phyloP scores from a whole-genome alignment of 2,329 filamentous ascomycete genomes.

The Ophiostoma novo-ulmi region DNA sequence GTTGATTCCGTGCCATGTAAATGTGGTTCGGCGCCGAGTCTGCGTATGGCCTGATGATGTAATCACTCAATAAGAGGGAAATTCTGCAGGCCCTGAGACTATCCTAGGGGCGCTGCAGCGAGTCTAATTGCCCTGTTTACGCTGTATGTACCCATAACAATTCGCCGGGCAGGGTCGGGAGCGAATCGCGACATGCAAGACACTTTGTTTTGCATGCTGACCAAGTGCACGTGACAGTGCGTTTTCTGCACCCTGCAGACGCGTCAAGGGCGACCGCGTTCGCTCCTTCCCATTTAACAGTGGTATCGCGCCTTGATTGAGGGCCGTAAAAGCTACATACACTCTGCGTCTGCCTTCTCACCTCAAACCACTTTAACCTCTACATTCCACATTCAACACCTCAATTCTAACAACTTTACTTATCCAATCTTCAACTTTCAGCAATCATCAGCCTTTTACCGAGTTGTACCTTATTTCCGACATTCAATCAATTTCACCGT shows the following conservation, averaged over 20 bases:
- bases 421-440: background rate
- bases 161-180: slow-evolving; percentile 22
- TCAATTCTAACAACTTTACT: background rate
- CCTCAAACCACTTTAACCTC: background rate
- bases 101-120: background rate
- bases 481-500: background rate
- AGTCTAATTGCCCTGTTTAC: background rate
- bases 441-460: background rate
- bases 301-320: background rate
- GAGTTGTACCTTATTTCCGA: background rate
- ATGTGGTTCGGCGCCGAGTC: background rate
- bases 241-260: slow-evolving; percentile 12
- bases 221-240: slow-evolving; percentile 17
- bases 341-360: background rate
- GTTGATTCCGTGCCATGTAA: background rate
- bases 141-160: background rate
- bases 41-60: background rate
- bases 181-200: background rate
- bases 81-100: background rate
- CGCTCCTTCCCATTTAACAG: background rate
- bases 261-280: slow-evolving; percentile 17
- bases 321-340: background rate
- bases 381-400: background rate
- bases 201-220: background rate
- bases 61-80: background rate